Evolutionary conservation across 306 rosid genomes (phyloP).

Genomic region (Quercus parvula): DNA sequence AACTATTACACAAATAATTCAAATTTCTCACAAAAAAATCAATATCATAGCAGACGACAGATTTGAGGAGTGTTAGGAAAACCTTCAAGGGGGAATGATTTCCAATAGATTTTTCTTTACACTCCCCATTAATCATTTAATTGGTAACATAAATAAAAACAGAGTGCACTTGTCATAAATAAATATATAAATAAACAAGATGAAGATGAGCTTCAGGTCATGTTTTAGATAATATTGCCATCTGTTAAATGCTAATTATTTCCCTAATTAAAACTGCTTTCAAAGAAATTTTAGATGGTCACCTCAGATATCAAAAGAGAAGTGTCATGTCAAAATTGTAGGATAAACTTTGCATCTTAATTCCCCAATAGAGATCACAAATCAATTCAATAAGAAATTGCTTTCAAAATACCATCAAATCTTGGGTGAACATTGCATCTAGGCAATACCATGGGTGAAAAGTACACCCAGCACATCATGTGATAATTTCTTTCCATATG

Average conservation of each 20-base stretch:
- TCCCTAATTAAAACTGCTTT: background rate
- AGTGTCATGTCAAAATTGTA: background rate
- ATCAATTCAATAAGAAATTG: background rate
- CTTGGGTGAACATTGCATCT: background rate
- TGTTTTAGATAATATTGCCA: slow-evolving; percentile 1
- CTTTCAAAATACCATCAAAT: background rate
- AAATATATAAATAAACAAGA: background rate
- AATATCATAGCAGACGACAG: background rate
- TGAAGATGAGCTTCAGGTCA: no score
- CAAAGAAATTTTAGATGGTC: background rate
- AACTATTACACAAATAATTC: background rate
- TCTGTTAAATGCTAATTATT: background rate
- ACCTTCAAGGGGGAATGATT: background rate
- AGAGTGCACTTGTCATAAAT: background rate
- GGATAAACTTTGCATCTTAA: background rate
- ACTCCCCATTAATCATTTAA: background rate
- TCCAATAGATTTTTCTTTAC: background rate
- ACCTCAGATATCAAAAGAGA: background rate
- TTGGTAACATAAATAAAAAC: background rate
- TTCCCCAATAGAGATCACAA: background rate
- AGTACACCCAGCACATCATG: slow-evolving; percentile 2
- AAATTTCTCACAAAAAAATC: background rate
- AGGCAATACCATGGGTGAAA: background rate
- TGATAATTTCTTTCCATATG: background rate
- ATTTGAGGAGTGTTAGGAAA: background rate